Conservation (phyloP, 2,329 filamentous ascomycete species). For the Claviceps digitariae region DNA sequence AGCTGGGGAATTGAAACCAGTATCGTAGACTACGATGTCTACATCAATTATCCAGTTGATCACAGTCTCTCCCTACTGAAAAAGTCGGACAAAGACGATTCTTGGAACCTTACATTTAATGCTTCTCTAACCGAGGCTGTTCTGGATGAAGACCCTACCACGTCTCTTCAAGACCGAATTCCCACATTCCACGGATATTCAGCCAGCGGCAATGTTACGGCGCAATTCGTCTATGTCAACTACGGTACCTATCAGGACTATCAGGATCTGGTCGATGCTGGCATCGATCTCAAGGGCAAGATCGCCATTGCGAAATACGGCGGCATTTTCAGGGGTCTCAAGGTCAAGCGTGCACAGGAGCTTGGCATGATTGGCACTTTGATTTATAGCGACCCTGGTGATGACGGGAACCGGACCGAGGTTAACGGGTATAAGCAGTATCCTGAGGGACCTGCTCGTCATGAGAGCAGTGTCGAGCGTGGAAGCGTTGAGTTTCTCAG, state of each 20-base stretch:
- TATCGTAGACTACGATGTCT: conserved; percentile 61
- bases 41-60: conserved; percentile 63
- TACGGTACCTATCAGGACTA: conserved; percentile 81
- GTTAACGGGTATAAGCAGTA: conserved; percentile 69
- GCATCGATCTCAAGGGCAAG: conserved; percentile 66
- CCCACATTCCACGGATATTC: conserved; percentile 95
- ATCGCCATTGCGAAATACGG: conserved; percentile 83
- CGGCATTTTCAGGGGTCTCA: conserved; percentile 74
- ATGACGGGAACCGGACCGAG: conserved; percentile 72
- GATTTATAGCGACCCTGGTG: conserved; percentile 78
- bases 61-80: conserved; percentile 55
- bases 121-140: conserved; percentile 76
- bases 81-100: conserved; percentile 18
- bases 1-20: conserved; percentile 53
- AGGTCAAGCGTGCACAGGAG: conserved; percentile 85
- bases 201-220: conserved; percentile 82
- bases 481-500: conserved; percentile 77
- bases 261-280: conserved; percentile 63
- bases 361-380: conserved; percentile 77
- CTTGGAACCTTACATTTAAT: conserved; percentile 57
- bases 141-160: conserved; percentile 70
- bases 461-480: conserved; percentile 80
- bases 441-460: conserved; percentile 72
- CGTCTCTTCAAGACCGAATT: conserved; percentile 54
- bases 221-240: conserved; percentile 76